A percentile compares a stretch with the other conserved stretches of the same genome.
Conservation (phyloP, 768 basidiomycete genomes). For the Glaciozyma martinii region DNA sequence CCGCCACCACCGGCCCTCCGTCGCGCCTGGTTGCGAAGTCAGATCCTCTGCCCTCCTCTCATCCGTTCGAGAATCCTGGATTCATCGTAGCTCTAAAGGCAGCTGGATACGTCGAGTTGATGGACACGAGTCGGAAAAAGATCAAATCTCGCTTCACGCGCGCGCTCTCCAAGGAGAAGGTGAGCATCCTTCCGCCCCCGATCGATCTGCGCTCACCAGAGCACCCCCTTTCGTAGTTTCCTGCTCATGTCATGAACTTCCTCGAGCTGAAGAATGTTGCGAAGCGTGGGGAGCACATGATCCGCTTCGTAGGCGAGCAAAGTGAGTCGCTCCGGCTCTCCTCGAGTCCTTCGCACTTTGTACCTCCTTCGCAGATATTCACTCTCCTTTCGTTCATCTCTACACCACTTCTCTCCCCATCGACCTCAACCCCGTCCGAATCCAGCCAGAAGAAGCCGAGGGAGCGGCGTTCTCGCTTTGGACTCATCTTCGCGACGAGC, state of each 20-base stretch:
- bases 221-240: neutral
- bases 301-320: constrained; percentile 16
- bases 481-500: constrained; percentile 2
- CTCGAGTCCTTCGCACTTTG: neutral
- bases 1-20: neutral
- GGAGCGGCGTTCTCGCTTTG: neutral
- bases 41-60: neutral
- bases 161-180: constrained; percentile 17
- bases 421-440: neutral
- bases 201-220: neutral
- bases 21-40: neutral
- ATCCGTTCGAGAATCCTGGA: constrained; percentile 2
- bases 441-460: neutral
- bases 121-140: constrained; percentile 22
- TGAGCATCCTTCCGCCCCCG: neutral
- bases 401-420: constrained; percentile 6
- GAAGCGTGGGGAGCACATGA: constrained; percentile 19
- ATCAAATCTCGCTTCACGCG: constrained; percentile 22
- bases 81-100: neutral
- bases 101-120: constrained; percentile 14
- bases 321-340: neutral
- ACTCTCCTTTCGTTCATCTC: constrained; percentile 18
- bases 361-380: neutral
- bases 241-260: constrained; percentile 9
- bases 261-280: constrained; percentile 10